These are phyloP conservation scores for Cystobasidiaceae sp. DNA, from an alignment of 1,284 basidiomycete species.

Conservation along the genomic window DNA sequence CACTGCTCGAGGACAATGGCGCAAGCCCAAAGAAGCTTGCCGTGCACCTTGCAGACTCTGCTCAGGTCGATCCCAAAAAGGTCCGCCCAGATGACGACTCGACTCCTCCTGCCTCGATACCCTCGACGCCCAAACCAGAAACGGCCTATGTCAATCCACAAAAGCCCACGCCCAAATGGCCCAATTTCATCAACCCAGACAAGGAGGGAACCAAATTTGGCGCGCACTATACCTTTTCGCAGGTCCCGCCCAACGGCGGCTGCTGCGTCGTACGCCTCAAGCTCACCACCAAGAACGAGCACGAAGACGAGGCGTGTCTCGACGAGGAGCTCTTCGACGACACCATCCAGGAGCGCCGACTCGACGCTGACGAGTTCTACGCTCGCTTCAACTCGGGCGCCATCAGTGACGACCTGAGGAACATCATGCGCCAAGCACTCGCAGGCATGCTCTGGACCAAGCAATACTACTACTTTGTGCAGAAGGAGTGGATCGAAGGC, in stretches of 20 bases:
- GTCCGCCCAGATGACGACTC: slow-evolving; percentile 3
- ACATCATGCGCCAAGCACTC: slow-evolving; percentile 95
- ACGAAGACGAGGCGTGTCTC: slow-evolving; percentile 69
- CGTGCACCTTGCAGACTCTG: slow-evolving; percentile 35
- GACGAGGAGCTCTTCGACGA: slow-evolving; percentile 90
- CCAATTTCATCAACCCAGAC: slow-evolving; percentile 74
- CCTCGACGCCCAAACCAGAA: slow-evolving; percentile 39
- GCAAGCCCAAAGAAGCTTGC: slow-evolving; percentile 36
- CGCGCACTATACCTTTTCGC: slow-evolving; percentile 80
- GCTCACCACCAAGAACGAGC: slow-evolving; percentile 70
- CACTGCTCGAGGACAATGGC: slow-evolving; percentile 11
- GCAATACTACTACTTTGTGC: slow-evolving; percentile 93
- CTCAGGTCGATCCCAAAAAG: slow-evolving; percentile 2
- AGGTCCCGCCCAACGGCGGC: slow-evolving; percentile 84
- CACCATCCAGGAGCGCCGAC: slow-evolving; percentile 75
- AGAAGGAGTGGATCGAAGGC: slow-evolving; percentile 91
- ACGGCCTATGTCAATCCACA: slow-evolving; percentile 40
- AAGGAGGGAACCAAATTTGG: slow-evolving; percentile 85
- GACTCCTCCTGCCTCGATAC: slow-evolving; percentile 36
- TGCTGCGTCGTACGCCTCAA: slow-evolving; percentile 94
- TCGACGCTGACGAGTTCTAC: slow-evolving; percentile 96
- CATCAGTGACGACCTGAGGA: slow-evolving; percentile 84
- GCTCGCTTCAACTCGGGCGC: slow-evolving; percentile 68
- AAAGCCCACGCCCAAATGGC: slow-evolving; percentile 38
- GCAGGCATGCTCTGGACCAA: slow-evolving; percentile 98